Evolutionary conservation across 805 yeast species (phyloP), one percentile per base, ranked within the genome.

Genomic region (Wickerhamiella siamensis): DNA sequence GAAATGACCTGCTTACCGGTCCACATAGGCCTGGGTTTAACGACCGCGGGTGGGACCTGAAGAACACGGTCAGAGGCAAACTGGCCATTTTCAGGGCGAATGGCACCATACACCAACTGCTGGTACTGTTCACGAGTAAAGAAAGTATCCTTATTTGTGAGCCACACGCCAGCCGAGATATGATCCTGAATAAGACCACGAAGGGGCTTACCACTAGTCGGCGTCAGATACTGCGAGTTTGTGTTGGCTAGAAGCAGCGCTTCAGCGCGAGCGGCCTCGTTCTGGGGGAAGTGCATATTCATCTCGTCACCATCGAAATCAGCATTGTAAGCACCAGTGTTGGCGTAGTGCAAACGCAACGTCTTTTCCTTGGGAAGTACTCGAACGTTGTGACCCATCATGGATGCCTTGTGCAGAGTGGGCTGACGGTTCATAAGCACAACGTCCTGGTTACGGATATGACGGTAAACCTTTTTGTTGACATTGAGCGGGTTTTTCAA

Each of bases 231-330:
- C 67, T 91, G 98, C 46, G 94, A 82, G 63, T 93, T 96, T 6
- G 99, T 91, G 62, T 88, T 87, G 33, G 98, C 98, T 61, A 91
- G 71, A 58, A 84, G 75, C 57, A 84, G 69, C 2, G 98, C 97
- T 66, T 91, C 98, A 18, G 97, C 88, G 59, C 87, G 78, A 8
- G 97, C 98, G 53, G 83, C 83, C 66, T 88, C 96, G 63, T 83
- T 86, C 67, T 88, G 98, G 21, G 98, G 98, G 71, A 88, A 88
- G 66, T 88, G 98, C 95, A 88, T 81, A 62, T 88, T 88, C 98
- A 88, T 88, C 69, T 88, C 98, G 65, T 88, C 98, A 70, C 98
- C 98, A 65, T 88, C 98, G 56, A 91, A 88, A 73, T 88, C 98
- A 32, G 97, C 97, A 62, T 88, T 88, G 65, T 88, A 91, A 35